Base-by-base conservation (phyloP, 768 basidiomycete species). In the Paxillus involutus region DNA sequence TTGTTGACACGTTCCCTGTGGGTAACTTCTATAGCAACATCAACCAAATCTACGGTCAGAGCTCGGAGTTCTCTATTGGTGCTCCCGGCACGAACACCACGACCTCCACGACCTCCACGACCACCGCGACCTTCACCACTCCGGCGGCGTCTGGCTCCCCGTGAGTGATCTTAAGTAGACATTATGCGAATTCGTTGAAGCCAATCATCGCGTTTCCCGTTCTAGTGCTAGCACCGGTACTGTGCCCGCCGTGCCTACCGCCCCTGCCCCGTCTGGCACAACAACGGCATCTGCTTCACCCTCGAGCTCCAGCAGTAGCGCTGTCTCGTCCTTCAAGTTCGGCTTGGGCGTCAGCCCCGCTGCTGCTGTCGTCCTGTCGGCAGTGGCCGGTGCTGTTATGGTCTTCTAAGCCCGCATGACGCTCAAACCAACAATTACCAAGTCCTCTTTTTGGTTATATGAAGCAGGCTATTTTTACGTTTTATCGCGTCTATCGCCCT, bases 331-430 rank as follows among this genome's bases (percentile, higher is more conserved):
- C 16, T 62, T 71, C 57, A 76, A 71, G 57, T 30, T 73, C 40
- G 59, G 59, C 45, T 55, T 52, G 49, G 75, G 69, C 45, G 56
- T 65, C 47, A 74, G 71, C 42, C 68, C 71, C 12, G 45, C 69
- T 26, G 73, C 70, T 3, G 72, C 67, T 13, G 63, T 74, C 7
- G 59, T 77, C 19, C 62, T 81, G 36, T 80, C 81, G 17, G 77
- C 72, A 0, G 62, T 78, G 37, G 82, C 77, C 37, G 84, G 83
- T 37, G 80, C 71, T 21, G 79, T 66, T 14, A 60, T 76, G 54
- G 71, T 79, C 43, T 73, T 83, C 60, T 84, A 70, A 73, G 45
- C 24, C 24, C 24, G 3, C 24, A 24, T 24, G 24, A 5, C 24
- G 24, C 5, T 24, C 24, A 24, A n/a, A 24, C 24, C 24, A 24